A percentile compares a stretch with the other conserved stretches of the same genome.
Conservation (phyloP, 164 flowering plant genomes). For the Nymphaea thermarum region DNA sequence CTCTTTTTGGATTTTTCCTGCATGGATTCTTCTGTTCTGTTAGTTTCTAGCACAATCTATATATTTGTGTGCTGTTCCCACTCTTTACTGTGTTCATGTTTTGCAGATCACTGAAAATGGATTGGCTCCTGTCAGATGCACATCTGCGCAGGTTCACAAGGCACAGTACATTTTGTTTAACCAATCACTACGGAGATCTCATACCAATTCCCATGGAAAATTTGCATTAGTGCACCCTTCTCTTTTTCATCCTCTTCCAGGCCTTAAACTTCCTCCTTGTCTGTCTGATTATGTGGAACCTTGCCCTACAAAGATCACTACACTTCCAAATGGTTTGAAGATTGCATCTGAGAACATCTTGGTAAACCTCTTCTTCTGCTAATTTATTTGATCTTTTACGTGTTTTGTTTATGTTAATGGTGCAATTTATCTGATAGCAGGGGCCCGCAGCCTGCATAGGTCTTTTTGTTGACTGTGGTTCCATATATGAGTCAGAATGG, state of each 20-base stretch:
- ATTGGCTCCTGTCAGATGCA: background rate
- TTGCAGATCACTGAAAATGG: background rate
- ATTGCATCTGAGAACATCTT: constrained; percentile 54
- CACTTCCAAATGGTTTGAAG: constrained; percentile 59
- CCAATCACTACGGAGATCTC: constrained; percentile 26
- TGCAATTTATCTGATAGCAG: constrained; percentile 11
- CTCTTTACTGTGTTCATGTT: too few species aligned
- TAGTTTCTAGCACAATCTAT: too few species aligned
- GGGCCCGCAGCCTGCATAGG: constrained; percentile 47
- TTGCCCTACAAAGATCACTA: constrained; percentile 42
- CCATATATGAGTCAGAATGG: constrained; percentile 31
- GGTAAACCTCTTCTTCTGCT: constrained; percentile 13
- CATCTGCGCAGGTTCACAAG: background rate
- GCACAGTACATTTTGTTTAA: constrained; percentile 1
- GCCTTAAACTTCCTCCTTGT: constrained; percentile 38
- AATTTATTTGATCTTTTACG: background rate
- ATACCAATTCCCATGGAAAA: constrained; percentile 45
- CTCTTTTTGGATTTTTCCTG: too few species aligned
- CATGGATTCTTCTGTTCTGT: too few species aligned
- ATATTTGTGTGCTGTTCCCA: too few species aligned
- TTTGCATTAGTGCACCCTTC: constrained; percentile 29
- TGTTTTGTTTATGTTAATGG: background rate
- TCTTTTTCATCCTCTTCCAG: constrained; percentile 41
- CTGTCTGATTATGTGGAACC: constrained; percentile 62
- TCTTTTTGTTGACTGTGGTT: constrained; percentile 38